A percentile compares a stretch with the other conserved stretches of the same genome.
phyloP scores from a whole-genome alignment of 176 grass and related monocot species.

The Phoenix roebelenii region DNA sequence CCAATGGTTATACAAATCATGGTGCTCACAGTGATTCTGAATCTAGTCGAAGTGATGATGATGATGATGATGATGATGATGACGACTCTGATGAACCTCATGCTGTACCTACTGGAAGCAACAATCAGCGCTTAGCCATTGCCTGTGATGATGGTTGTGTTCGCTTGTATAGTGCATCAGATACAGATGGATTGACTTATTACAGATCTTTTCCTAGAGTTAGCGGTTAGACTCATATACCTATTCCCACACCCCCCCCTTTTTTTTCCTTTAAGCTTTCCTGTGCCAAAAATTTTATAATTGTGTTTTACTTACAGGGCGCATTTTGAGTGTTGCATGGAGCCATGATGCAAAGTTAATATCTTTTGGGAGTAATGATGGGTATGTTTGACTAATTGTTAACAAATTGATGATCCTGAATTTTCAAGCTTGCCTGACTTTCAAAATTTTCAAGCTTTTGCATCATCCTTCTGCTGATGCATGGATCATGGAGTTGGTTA shows the following conservation, averaged over 20 bases:
- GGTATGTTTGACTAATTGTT: slow-evolving; percentile 39
- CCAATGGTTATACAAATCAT: slow-evolving; percentile 38
- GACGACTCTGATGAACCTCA: slow-evolving; percentile 19
- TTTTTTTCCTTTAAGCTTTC: neutral
- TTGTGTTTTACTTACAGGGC: slow-evolving; percentile 30
- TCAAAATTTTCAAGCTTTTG: too few relatives aligned
- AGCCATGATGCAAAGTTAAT: slow-evolving; percentile 59
- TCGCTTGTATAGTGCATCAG: slow-evolving; percentile 61
- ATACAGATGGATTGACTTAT: slow-evolving; percentile 63
- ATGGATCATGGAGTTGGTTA: too few relatives aligned
- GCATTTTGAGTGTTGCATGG: slow-evolving; percentile 84
- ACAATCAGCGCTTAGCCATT: slow-evolving; percentile 51
- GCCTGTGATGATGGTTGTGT: slow-evolving; percentile 88
- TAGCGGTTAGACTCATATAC: slow-evolving; percentile 47
- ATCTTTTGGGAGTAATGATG: slow-evolving; percentile 87
- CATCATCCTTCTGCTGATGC: too few relatives aligned
- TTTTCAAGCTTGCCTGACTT: too few relatives aligned
- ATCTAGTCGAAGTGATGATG: slow-evolving; percentile 57
- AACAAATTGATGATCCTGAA: too few relatives aligned
- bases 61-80: slow-evolving; percentile 40
- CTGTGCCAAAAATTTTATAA: neutral
- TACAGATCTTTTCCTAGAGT: slow-evolving; percentile 78
- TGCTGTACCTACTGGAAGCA: slow-evolving; percentile 19
- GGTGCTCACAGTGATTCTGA: slow-evolving; percentile 43
- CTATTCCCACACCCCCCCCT: neutral